phyloP scores from a whole-genome alignment of 768 basidiomycete species.

The Solioccasus polychromus region DNA sequence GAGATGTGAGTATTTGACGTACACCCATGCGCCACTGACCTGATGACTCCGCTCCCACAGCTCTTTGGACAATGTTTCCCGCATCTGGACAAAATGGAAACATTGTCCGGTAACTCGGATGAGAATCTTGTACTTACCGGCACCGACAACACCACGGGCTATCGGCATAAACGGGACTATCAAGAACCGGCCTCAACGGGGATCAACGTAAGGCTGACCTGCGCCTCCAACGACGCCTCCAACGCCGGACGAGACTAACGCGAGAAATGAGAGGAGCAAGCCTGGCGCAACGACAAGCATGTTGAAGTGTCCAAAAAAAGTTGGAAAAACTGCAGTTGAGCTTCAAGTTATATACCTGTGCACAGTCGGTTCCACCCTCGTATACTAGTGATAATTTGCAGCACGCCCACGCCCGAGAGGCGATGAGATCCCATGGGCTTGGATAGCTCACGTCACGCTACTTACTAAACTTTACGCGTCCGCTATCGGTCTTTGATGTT shows the following conservation, averaged over 20 bases:
- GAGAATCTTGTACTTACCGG: slow-evolving; percentile 1
- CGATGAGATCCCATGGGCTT: background rate
- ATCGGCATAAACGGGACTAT: background rate
- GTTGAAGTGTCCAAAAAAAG: background rate
- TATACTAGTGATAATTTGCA: too few species aligned
- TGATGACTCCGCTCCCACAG: background rate
- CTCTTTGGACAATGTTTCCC: background rate
- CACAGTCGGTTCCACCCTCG: too few species aligned
- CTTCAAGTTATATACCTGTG: slow-evolving; percentile 11
- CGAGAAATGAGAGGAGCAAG: slow-evolving; percentile 13
- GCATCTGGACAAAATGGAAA: background rate
- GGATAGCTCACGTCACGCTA: background rate
- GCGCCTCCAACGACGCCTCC: slow-evolving; percentile 2
- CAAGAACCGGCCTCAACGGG: background rate
- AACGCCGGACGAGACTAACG: slow-evolving; percentile 4
- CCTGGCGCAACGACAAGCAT: slow-evolving; percentile 13
- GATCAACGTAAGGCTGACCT: slow-evolving; percentile 6
- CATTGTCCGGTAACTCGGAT: background rate
- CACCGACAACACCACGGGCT: background rate
- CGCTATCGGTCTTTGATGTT: background rate
- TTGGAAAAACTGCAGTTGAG: background rate
- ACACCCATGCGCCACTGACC: slow-evolving; percentile 6
- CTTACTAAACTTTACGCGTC: background rate
- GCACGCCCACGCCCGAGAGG: background rate
- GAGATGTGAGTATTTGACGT: background rate